Percentiles rank a stretch among this genome's conserved stretches.
These are phyloP conservation scores for Backusella sp. DNA, from an alignment of 192 early-diverging fungal genomes.

Conservation along the genomic window DNA sequence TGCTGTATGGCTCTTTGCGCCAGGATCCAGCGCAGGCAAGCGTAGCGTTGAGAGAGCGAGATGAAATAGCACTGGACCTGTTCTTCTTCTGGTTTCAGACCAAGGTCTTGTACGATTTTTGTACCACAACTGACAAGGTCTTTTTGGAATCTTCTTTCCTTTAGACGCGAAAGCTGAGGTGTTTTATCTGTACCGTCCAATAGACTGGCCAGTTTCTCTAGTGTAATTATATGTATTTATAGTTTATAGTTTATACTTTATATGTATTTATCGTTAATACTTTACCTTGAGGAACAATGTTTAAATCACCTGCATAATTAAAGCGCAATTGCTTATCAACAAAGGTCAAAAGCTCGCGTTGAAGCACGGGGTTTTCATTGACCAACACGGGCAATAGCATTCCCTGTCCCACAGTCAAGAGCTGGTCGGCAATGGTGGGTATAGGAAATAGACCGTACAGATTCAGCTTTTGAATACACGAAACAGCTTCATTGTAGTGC, in stretches of 20 bases:
- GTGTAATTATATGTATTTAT: neutral
- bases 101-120: slow-evolving; percentile 18
- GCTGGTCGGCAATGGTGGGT: slow-evolving; percentile 10
- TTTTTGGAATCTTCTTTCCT: slow-evolving; percentile 33
- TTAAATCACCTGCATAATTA: slow-evolving; percentile 28
- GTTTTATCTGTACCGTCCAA: neutral
- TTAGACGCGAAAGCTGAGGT: slow-evolving; percentile 12
- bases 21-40: slow-evolving; percentile 26
- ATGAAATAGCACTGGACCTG: slow-evolving; percentile 20
- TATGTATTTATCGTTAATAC: too few species aligned
- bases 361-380: neutral
- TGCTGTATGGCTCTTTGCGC: slow-evolving; percentile 27
- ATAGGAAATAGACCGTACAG: slow-evolving; percentile 17
- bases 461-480: slow-evolving; percentile 18
- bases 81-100: neutral
- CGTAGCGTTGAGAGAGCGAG: slow-evolving; percentile 32
- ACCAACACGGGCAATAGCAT: slow-evolving; percentile 1
- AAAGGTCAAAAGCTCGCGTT: slow-evolving; percentile 5
- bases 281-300: slow-evolving; percentile 25
- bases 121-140: slow-evolving; percentile 25
- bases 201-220: neutral
- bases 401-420: slow-evolving; percentile 13
- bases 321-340: slow-evolving; percentile 28
- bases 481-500: slow-evolving; percentile 22
- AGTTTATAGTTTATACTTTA: too few species aligned